phyloP scores from a whole-genome alignment of 345 rosid genomes.

The Eucalyptus albens region DNA sequence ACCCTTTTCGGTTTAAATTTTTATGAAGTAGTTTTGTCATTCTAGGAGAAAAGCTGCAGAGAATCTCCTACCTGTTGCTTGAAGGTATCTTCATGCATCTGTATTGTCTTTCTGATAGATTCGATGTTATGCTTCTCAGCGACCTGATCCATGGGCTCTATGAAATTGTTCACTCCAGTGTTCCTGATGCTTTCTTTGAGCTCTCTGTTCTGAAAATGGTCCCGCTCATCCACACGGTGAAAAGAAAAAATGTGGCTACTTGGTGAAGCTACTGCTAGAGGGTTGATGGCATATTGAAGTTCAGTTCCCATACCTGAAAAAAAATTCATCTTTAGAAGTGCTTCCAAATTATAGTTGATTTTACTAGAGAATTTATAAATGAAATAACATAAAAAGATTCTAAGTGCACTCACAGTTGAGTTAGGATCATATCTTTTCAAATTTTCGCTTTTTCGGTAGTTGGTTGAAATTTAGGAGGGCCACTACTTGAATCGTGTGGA shows the following conservation, averaged over 20 bases:
- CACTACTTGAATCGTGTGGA: neutral
- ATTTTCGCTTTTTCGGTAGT: neutral
- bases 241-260: constrained; percentile 11
- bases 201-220: constrained; percentile 2
- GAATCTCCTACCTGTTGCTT: constrained; percentile 50
- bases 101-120: constrained; percentile 66
- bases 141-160: constrained; percentile 25
- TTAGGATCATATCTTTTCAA: neutral
- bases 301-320: constrained; percentile 79
- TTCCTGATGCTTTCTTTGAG: constrained; percentile 1
- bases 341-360: neutral
- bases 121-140: constrained; percentile 34
- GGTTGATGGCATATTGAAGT: constrained; percentile 22
- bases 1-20: neutral
- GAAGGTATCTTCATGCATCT: constrained; percentile 65
- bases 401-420: neutral
- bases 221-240: constrained; percentile 30
- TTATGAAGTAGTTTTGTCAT: neutral
- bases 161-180: neutral
- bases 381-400: neutral
- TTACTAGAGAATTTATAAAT: neutral
- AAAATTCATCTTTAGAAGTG: neutral
- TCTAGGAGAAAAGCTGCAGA: neutral
- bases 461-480: neutral
- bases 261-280: constrained; percentile 18